Evolutionary conservation across 1,139 yeast genomes (phyloP).

Genomic region (Saccharomyces hybrid): DNA sequence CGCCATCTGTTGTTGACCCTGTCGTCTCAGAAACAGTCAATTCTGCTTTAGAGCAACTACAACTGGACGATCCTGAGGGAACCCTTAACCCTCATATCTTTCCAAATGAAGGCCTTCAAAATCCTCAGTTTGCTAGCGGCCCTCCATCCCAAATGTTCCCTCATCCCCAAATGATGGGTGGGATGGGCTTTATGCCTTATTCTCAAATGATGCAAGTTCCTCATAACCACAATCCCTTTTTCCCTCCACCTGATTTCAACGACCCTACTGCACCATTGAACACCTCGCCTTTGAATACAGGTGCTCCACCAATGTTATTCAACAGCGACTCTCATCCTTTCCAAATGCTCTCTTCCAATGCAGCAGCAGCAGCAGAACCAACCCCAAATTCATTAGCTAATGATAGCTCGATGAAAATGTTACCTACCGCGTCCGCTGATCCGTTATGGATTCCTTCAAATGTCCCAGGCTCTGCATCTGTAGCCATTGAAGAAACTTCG

Average conservation of each 20-base stretch:
- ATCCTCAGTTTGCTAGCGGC: conserved; percentile 3
- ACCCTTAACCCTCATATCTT: background rate
- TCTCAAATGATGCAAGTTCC: conserved; percentile 31
- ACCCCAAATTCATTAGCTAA: conserved; percentile 1
- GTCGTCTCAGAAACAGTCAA: conserved; percentile 24
- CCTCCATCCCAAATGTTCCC: conserved; percentile 20
- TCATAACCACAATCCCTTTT: conserved; percentile 23
- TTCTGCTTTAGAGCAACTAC: conserved; percentile 29
- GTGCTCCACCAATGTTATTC: background rate
- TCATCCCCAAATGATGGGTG: conserved; percentile 25
- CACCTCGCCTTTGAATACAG: background rate
- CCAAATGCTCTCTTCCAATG: background rate
- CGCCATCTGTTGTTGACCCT: conserved; percentile 10
- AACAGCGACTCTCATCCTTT: background rate
- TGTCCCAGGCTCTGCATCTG: background rate
- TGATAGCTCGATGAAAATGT: background rate
- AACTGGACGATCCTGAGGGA: conserved; percentile 19
- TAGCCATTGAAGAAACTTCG: conserved; percentile 6
- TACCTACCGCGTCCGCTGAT: conserved; percentile 7
- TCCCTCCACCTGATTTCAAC: conserved; percentile 22
- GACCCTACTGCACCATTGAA: background rate
- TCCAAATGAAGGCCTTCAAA: background rate
- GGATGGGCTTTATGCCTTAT: conserved; percentile 28
- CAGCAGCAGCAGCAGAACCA: conserved; percentile 1
- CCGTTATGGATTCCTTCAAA: conserved; percentile 13